Conservation (phyloP, 306 rosid genomes). For the Vachellia pachyceras region DNA sequence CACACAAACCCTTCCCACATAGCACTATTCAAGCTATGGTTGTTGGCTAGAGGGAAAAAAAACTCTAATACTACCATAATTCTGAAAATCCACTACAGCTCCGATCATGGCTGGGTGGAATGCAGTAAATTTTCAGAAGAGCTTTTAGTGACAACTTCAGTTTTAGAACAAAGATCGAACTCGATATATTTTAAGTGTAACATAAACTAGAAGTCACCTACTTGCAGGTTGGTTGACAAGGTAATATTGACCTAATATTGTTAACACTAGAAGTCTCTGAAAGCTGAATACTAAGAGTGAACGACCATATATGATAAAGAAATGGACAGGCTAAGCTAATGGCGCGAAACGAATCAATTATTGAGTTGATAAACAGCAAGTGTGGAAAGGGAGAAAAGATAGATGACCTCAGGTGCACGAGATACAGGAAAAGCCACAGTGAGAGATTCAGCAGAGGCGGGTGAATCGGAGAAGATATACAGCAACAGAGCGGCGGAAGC, state of each 20-base stretch:
- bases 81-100: background rate
- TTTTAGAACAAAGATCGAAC: background rate
- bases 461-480: constrained; percentile 60
- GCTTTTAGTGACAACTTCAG: background rate
- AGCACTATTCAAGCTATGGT: constrained; percentile 28
- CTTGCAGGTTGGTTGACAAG: background rate
- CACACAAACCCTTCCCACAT: constrained; percentile 39
- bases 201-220: background rate
- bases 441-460: constrained; percentile 82
- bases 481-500: constrained; percentile 62
- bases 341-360: background rate
- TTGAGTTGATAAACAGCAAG: background rate
- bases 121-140: constrained; percentile 4
- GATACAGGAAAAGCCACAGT: constrained; percentile 96
- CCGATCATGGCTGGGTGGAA: background rate
- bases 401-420: constrained; percentile 79
- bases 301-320: background rate
- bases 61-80: background rate
- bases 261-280: background rate
- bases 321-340: background rate
- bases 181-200: background rate
- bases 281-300: background rate
- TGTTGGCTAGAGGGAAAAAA: constrained; percentile 18
- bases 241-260: background rate
- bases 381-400: background rate